Conservation (phyloP, 768 basidiomycete species). For the Suillus brevipes region DNA sequence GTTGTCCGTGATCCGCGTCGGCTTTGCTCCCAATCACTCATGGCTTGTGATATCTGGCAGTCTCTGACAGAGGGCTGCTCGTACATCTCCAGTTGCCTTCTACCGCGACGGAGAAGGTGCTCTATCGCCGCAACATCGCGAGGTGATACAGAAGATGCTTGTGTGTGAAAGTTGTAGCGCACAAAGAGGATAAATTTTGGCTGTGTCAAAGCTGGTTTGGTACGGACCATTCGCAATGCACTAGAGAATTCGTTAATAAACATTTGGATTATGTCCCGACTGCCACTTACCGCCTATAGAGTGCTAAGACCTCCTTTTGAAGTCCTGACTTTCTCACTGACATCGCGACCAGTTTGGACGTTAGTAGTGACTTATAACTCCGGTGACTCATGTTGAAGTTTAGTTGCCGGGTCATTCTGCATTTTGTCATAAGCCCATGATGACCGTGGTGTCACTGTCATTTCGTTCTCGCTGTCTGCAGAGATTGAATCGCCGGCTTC, state of each 20-base stretch:
- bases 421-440: slow-evolving; percentile 8
- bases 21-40: slow-evolving; percentile 61
- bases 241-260: slow-evolving; percentile 36
- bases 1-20: slow-evolving; percentile 19
- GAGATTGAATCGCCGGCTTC: slow-evolving; percentile 15
- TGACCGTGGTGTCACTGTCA: slow-evolving; percentile 9
- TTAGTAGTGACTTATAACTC: not conserved
- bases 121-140: slow-evolving; percentile 72
- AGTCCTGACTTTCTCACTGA: slow-evolving; percentile 44
- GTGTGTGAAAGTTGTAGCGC: slow-evolving; percentile 67
- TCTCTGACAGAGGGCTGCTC: slow-evolving; percentile 68
- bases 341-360: slow-evolving; percentile 20
- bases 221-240: slow-evolving; percentile 71
- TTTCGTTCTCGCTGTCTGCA: slow-evolving; percentile 14
- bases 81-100: slow-evolving; percentile 66
- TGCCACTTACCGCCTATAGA: slow-evolving; percentile 53
- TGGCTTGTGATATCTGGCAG: slow-evolving; percentile 71
- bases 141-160: slow-evolving; percentile 59
- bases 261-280: slow-evolving; percentile 11
- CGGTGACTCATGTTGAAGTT: slow-evolving; percentile 1
- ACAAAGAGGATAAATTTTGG: slow-evolving; percentile 68
- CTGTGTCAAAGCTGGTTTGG: slow-evolving; percentile 61
- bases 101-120: slow-evolving; percentile 70
- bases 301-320: slow-evolving; percentile 50
- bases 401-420: not conserved